Percentiles rank a stretch among this genome's conserved stretches.
These are phyloP conservation scores for Zymoseptoria pseudotritici DNA, from an alignment of 2,329 filamentous ascomycete genomes.

Conservation along the genomic window DNA sequence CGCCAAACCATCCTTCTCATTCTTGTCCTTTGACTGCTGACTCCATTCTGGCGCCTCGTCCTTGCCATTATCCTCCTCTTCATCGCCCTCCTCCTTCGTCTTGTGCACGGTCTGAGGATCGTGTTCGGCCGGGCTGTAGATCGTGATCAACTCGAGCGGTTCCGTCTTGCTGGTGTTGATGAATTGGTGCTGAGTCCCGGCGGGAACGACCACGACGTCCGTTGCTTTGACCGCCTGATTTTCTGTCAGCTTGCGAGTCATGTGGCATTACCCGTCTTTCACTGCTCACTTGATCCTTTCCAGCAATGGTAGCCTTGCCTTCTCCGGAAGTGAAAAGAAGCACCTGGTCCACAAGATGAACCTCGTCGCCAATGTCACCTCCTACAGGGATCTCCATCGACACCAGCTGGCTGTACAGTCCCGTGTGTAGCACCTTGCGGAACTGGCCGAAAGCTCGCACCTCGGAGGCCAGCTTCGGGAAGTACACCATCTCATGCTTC, in stretches of 20 bases:
- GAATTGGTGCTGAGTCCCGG: slow-evolving; percentile 60
- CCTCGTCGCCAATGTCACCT: slow-evolving; percentile 61
- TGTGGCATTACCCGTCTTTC: not conserved
- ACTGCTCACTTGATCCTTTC: slow-evolving; percentile 45
- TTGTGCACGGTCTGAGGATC: slow-evolving; percentile 52
- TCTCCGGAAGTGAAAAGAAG: slow-evolving; percentile 56
- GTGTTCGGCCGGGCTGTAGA: slow-evolving; percentile 58
- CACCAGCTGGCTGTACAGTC: slow-evolving; percentile 56
- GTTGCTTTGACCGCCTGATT: slow-evolving; percentile 44
- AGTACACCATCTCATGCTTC: slow-evolving; percentile 52
- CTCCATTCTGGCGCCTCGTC: slow-evolving; percentile 57
- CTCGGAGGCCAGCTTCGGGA: slow-evolving; percentile 48
- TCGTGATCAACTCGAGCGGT: slow-evolving; percentile 54
- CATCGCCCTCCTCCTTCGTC: slow-evolving; percentile 57
- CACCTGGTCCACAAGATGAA: slow-evolving; percentile 58
- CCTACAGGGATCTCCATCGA: slow-evolving; percentile 58
- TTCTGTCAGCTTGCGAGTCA: not conserved
- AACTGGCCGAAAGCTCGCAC: slow-evolving; percentile 53
- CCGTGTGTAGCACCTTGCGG: slow-evolving; percentile 55
- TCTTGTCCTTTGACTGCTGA: slow-evolving; percentile 49
- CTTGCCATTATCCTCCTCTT: slow-evolving; percentile 53
- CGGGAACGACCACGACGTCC: slow-evolving; percentile 55
- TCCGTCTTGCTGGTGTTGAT: slow-evolving; percentile 50
- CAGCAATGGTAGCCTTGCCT: slow-evolving; percentile 52
- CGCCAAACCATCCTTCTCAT: slow-evolving; percentile 50